Conservation (phyloP, 2,329 filamentous ascomycete species). For the Aspergillus arachidicola region DNA sequence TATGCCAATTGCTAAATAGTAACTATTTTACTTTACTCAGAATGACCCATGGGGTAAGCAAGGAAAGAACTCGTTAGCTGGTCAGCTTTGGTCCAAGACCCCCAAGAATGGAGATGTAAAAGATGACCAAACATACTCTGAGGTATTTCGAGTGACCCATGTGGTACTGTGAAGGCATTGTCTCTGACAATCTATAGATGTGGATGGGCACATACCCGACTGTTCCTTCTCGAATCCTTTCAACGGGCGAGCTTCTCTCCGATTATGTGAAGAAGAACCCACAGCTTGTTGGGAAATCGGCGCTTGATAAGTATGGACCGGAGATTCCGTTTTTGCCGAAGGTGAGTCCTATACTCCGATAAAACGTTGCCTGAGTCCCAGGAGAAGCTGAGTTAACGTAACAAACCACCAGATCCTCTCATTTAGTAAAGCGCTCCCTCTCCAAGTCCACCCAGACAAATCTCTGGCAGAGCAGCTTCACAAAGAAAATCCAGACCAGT, state of each 20-base stretch:
- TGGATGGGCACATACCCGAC: slow-evolving; percentile 80
- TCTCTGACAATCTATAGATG: slow-evolving; percentile 45
- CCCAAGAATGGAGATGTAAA: slow-evolving; percentile 66
- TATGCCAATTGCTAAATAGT: not conserved
- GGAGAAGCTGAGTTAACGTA: not conserved
- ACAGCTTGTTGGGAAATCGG: slow-evolving; percentile 64
- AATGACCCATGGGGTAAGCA: slow-evolving; percentile 73
- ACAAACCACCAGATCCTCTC: slow-evolving; percentile 60
- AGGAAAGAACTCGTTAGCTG: slow-evolving; percentile 67
- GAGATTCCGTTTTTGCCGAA: slow-evolving; percentile 75
- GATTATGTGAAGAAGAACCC: slow-evolving; percentile 67
- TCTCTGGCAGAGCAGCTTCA: slow-evolving; percentile 66
- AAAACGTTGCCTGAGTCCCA: not conserved
- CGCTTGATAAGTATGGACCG: slow-evolving; percentile 62
- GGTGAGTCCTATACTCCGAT: slow-evolving; percentile 35
- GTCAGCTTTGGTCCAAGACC: slow-evolving; percentile 65
- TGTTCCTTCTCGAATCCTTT: slow-evolving; percentile 65
- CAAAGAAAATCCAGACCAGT: slow-evolving; percentile 64
- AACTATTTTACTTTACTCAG: slow-evolving; percentile 29
- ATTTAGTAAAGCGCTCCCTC: slow-evolving; percentile 72
- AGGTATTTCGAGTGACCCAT: slow-evolving; percentile 42
- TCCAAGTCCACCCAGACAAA: slow-evolving; percentile 76
- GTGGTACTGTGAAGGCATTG: not conserved
- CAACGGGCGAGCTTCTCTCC: slow-evolving; percentile 65
- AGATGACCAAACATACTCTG: slow-evolving; percentile 64